A percentile compares a stretch with the other conserved stretches of the same genome.
Conservation (phyloP, 1,284 basidiomycete genomes). For the Rhodotorula mucilaginosa region DNA sequence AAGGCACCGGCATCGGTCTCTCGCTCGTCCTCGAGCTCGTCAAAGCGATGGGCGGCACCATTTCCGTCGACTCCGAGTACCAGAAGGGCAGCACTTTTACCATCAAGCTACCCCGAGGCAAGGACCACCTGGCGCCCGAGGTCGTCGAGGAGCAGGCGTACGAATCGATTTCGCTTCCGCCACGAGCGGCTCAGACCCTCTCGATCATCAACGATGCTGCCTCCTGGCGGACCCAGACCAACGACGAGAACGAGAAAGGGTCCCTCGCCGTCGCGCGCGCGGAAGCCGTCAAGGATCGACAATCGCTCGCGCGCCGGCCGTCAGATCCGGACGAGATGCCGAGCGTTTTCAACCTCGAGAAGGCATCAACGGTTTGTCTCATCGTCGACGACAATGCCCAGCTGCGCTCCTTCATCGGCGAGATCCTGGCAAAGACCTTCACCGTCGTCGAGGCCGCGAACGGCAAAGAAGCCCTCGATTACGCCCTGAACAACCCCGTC, state of each 20-base stretch:
- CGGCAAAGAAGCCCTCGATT: constrained; percentile 40
- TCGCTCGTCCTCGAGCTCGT: constrained; percentile 47
- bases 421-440: constrained; percentile 39
- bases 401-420: constrained; percentile 35
- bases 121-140: constrained; percentile 33
- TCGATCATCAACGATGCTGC: constrained; percentile 33
- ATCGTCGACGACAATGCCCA: constrained; percentile 33
- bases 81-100: constrained; percentile 37
- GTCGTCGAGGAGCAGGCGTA: constrained; percentile 18
- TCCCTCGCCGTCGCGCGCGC: background rate
- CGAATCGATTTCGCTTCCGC: constrained; percentile 9
- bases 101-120: constrained; percentile 25
- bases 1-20: constrained; percentile 51
- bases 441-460: constrained; percentile 37
- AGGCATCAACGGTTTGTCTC: constrained; percentile 15
- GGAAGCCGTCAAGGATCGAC: background rate
- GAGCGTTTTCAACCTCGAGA: constrained; percentile 22
- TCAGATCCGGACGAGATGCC: background rate
- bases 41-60: constrained; percentile 51
- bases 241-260: background rate
- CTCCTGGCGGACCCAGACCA: constrained; percentile 13
- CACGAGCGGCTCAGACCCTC: constrained; percentile 14
- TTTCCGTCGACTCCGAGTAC: constrained; percentile 47
- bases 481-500: constrained; percentile 27
- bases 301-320: background rate